phyloP scores from a whole-genome alignment of 2,329 filamentous ascomycete species.

The Cadophora gregata region DNA sequence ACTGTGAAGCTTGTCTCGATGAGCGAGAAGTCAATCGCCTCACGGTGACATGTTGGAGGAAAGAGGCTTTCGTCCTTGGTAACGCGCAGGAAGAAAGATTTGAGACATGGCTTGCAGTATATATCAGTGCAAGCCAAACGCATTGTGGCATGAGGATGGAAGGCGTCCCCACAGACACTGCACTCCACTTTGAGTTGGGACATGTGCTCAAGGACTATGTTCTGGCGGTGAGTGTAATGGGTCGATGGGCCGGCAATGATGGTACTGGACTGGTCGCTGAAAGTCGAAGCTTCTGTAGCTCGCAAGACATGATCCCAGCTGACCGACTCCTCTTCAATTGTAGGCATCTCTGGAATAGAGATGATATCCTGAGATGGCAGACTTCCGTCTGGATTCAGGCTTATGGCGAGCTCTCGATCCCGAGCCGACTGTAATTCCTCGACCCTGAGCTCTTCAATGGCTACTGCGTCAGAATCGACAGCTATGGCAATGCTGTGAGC shows the following conservation, averaged over 20 bases:
- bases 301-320: constrained; percentile 32
- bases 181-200: constrained; percentile 36
- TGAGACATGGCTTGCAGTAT: constrained; percentile 39
- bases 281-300: constrained; percentile 33
- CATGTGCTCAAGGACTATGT: constrained; percentile 34
- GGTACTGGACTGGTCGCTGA: constrained; percentile 27
- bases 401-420: too few species aligned
- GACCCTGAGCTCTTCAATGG: too few species aligned
- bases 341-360: constrained; percentile 20
- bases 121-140: constrained; percentile 35
- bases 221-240: constrained; percentile 29
- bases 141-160: constrained; percentile 34
- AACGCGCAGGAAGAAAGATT: constrained; percentile 35
- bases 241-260: constrained; percentile 31
- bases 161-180: constrained; percentile 33
- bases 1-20: constrained; percentile 34
- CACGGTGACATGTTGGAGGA: constrained; percentile 35
- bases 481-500: too few species aligned
- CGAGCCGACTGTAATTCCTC: too few species aligned
- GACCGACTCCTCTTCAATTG: too few species aligned
- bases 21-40: constrained; percentile 32
- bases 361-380: constrained; percentile 21
- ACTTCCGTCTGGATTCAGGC: too few species aligned
- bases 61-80: constrained; percentile 34
- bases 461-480: too few species aligned